Evolutionary conservation across 345 rosid species (phyloP).

Genomic region (Dipteronia sinensis): DNA sequence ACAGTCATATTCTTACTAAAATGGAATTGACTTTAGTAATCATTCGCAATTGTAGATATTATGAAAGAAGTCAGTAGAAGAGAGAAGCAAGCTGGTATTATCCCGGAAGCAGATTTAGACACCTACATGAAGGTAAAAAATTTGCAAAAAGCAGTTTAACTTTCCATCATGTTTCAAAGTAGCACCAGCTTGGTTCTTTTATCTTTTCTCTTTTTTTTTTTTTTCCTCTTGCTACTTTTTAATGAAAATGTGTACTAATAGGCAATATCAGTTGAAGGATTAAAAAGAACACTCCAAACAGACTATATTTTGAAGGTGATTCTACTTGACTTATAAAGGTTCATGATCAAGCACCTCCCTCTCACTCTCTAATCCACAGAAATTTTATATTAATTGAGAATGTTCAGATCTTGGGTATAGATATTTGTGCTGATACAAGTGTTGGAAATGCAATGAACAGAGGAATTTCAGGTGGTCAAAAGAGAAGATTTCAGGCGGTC

Average conservation of each 20-base stretch:
- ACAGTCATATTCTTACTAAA: neutral
- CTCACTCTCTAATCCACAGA: neutral
- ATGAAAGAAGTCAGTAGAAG: slow-evolving; percentile 44
- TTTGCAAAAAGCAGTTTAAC: no score
- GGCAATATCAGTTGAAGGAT: slow-evolving; percentile 49
- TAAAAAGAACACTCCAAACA: slow-evolving; percentile 45
- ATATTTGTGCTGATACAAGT: slow-evolving; percentile 62
- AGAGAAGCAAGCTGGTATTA: slow-evolving; percentile 48
- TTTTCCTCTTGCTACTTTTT: no score
- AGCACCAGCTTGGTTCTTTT: no score
- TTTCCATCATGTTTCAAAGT: no score
- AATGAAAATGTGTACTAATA: no score
- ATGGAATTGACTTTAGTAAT: neutral
- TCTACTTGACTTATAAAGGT: neutral
- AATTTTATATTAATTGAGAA: neutral
- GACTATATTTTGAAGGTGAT: slow-evolving; percentile 59
- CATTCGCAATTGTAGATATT: slow-evolving; percentile 22
- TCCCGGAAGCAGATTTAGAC: slow-evolving; percentile 53
- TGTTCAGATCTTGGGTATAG: slow-evolving; percentile 65
- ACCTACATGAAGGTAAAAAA: slow-evolving; percentile 44
- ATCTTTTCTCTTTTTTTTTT: no score
- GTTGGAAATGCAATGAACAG: slow-evolving; percentile 74
- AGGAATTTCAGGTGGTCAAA: slow-evolving; percentile 65
- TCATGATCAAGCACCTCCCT: neutral
- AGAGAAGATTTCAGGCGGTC: slow-evolving; percentile 46